Evolutionary conservation across 2,329 filamentous ascomycete species (phyloP), one percentile per base, ranked within the genome.

Genomic region (Penicillium glabrum): DNA sequence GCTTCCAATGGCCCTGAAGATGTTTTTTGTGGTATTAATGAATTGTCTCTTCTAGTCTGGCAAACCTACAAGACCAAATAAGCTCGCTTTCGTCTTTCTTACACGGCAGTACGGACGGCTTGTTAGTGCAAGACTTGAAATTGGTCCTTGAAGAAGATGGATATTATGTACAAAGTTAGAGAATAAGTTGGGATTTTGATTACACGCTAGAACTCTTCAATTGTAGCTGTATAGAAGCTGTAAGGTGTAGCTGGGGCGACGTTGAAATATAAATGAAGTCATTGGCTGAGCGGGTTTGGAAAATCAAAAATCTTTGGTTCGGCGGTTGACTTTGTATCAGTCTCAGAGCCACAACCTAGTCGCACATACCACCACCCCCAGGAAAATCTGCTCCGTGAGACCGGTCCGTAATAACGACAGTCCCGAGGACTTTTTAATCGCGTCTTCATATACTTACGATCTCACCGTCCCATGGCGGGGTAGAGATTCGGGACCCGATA

Each of bases 31-130:
- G 35, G 65, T 70, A 60, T 74, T 70, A 67, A 68, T 51, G 54
- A 46, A 14, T 13, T 3, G 35, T 33, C 46, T 41, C 48, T 69
- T 57, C 2, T 72, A 88, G 86, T 86, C 72, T 88, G 85, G 85
- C 86, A 88, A 79, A 85, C 82, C 61, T 81, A 85, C 76, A 88
- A 88, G 82, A 85, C 84, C 77, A 70, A 68, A 61, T 75, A 76
- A 73, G 60, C 57, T 46, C 63, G 54, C 49, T 54, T 52, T 48
- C 48, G 53, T 53, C 55, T 56, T 60, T 61, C 54, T 56, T 53
- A 33, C 59, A 60, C 57, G 60, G 59, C 61, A 60, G 57, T 47
- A 27, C 51, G 62, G 62, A 60, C 51, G 54, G 61, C 49, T 59
- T 50, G 56, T 57, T 60, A 58, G 58, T 65, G 60, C 61, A 62